Base-by-base conservation (phyloP, 2,329 filamentous ascomycete genomes). In the Talaromyces amestolkiae region DNA sequence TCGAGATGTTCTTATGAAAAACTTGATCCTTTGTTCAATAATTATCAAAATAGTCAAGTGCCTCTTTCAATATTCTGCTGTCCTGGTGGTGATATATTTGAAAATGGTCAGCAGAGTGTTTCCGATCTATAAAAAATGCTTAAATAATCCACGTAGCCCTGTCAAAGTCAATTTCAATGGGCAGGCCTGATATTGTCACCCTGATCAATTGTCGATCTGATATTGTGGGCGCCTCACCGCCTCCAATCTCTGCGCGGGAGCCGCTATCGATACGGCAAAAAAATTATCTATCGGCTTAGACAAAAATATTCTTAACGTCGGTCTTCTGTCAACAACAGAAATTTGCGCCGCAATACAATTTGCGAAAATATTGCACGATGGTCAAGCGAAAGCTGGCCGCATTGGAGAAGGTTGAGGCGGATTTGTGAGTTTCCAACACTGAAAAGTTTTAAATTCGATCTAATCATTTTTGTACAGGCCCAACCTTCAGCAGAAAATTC, bases 321-420 rank as follows among this genome's bases (percentile, higher is more conserved):
- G 31, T n/a, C 37, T n/a, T 56, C 33, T 22, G 33, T 5, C n/a
- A 4, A 2, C 1, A 35, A 35, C 9, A 35, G 17, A 33, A 31
- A 54, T 22, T 37, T 22, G n/a, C 11, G 22, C 17, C 3, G 9
- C 31, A 13, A 22, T 37, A 39, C 33, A 37, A 24, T 58, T 54
- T 43, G 53, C 19, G 24, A 24, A 54, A 3, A 31, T 7, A 19
- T 27, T 15, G 24, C 22, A 63, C 54, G 59, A 95, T 92, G 88
- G 91, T 88, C 67, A 97, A 97, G 81, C 86, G 93, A 78, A 96
- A 95, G 82, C 86, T 97, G 66, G 92, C 91, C 64, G 93, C 93
- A 67, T 88, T 97, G 78, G 93, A 97, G 81, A 97, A 97, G 85
- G 88, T 97, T 71, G 93, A 97, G 76, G 93, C 93, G 39, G 92